Evolutionary conservation across 1,139 yeast species (phyloP).

Genomic region (Zhuliangozyma blackwelliae): DNA sequence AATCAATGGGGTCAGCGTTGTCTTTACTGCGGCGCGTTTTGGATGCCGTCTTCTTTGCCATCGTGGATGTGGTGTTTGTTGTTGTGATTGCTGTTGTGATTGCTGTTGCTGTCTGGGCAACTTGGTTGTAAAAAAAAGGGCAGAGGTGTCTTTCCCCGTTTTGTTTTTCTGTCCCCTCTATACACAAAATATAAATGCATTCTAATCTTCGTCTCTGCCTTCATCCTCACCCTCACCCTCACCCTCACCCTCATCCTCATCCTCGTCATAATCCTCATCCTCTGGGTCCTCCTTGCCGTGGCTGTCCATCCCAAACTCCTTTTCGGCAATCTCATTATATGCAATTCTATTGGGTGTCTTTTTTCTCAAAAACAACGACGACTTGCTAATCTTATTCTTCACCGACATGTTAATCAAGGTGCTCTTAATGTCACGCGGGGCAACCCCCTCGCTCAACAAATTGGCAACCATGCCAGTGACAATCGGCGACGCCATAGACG

Average conservation of each 20-base stretch:
- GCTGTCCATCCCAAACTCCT: constrained; percentile 9
- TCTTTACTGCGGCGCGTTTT: constrained; percentile 4
- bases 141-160: not conserved
- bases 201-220: not conserved
- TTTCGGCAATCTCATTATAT: constrained; percentile 23
- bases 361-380: constrained; percentile 24
- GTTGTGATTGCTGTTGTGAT: no score
- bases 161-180: not conserved
- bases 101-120: not conserved
- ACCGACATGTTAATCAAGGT: constrained; percentile 35
- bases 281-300: constrained; percentile 7
- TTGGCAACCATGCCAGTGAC: constrained; percentile 73
- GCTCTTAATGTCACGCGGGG: constrained; percentile 34
- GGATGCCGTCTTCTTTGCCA: constrained; percentile 6
- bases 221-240: constrained; percentile 5
- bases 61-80: not conserved
- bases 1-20: constrained; percentile 13
- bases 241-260: constrained; percentile 1
- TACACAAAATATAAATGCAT: not conserved
- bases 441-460: constrained; percentile 54
- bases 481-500: constrained; percentile 85
- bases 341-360: constrained; percentile 40
- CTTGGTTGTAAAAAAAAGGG: constrained; percentile 1
- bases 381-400: constrained; percentile 31
- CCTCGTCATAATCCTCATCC: constrained; percentile 1